phyloP scores from a whole-genome alignment of 208 protist species.

The Leishmania amazonensis region DNA sequence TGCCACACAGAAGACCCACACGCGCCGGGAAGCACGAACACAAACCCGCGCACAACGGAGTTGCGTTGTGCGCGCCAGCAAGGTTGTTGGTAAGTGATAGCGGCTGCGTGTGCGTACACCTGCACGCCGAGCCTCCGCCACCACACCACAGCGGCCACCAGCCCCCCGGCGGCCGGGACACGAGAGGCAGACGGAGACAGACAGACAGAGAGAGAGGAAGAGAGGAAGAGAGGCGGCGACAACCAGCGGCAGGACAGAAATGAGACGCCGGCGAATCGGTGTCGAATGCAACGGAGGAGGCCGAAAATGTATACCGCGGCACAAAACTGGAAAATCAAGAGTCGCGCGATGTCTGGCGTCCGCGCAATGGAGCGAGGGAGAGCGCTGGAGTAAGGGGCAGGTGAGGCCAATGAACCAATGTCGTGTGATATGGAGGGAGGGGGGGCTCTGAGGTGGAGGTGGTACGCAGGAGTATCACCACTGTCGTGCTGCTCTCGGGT shows the following conservation, averaged over 20 bases:
- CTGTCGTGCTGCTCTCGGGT: not conserved
- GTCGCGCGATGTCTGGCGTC: not conserved
- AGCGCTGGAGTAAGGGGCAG: not conserved
- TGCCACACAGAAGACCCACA: not conserved
- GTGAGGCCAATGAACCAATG: not conserved
- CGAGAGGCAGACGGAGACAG: not conserved
- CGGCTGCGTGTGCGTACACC: not conserved
- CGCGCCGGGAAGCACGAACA: not conserved
- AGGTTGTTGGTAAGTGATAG: not conserved
- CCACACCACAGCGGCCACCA: not conserved
- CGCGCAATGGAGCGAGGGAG: not conserved
- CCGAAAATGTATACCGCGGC: not conserved
- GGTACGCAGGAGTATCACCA: not conserved
- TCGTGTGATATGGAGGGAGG: not conserved
- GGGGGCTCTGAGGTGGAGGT: not conserved
- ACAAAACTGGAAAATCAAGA: not conserved
- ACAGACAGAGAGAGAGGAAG: not conserved
- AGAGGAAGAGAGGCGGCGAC: not conserved
- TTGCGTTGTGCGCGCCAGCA: not conserved
- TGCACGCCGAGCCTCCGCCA: not conserved
- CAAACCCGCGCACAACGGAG: not conserved
- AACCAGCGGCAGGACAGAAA: too few relatives aligned
- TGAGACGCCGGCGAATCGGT: not conserved
- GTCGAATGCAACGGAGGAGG: not conserved
- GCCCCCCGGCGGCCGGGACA: not conserved